Evolutionary conservation across 176 grass and related monocot genomes (phyloP), one percentile per base, ranked within the genome.

Genomic region (Avena atlantica): DNA sequence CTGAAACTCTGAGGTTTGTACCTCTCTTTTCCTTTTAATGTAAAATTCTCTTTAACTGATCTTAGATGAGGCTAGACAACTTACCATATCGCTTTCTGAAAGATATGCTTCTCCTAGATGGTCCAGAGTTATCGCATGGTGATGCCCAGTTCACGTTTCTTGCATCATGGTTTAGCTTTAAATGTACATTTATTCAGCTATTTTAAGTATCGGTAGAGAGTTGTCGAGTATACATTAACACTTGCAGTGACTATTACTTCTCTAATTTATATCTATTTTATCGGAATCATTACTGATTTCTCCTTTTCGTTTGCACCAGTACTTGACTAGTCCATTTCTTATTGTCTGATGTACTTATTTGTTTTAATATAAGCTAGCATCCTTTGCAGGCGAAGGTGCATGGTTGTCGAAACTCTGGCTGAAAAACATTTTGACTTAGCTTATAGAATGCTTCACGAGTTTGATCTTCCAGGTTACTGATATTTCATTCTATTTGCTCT

Each of bases 341-440:
- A 31, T 81, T 66, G 60, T 5, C 65, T 75, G 13, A 66, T 69
- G 24, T 49, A 49, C 40, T 71, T 74, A 25, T 11, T 55, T 45
- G 12, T 83, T 72, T 44, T 76, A 21, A 42, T 72, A 31, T 87
- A 21, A 25, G 20, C 25, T 81, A 12, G 53, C 64, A 52, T 86
- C 77, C 20, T 83, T 86, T 89, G 78, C 88, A 98, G 93, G 93
- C 91, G 96, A 82, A 94, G 96, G 34, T 98, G 96, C 74, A 84
- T 85, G 58, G 92, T 98, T 89, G 96, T 93, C 61, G 96, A 98
- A 90, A 88, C 90, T 49, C 80, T 98, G 76, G 90, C 96, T 71
- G 93, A 98, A 85, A 98, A 98, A 80, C 90, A 94, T 94, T 98
- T 98, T 89, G 88, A 98, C 81, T 89, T 94, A 86, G 96, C 93